Conservation (phyloP, 441 rosid genomes). For the Populus hybrid region DNA sequence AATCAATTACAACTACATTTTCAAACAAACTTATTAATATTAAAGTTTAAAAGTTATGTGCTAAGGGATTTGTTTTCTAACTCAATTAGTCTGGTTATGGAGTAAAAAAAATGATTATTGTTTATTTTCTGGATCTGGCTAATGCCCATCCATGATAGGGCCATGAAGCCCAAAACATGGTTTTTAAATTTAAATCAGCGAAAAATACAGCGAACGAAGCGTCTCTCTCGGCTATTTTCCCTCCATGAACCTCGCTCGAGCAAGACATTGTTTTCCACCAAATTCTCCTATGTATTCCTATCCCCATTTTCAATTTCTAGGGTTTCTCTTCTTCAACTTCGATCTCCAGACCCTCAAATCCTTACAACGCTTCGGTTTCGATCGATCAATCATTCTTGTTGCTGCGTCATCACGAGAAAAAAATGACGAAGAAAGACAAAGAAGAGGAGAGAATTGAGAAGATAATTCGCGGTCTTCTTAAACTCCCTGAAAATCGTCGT, state of each 20-base stretch:
- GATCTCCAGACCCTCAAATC: too few relatives aligned
- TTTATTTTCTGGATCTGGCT: background rate
- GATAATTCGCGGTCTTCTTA: conserved; percentile 63
- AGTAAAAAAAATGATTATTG: conserved; percentile 26
- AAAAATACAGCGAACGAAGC: conserved; percentile 17
- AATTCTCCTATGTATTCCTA: background rate
- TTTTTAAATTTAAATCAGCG: background rate
- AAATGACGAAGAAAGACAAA: conserved; percentile 54
- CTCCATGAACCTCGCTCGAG: conserved; percentile 16
- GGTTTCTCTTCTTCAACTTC: conserved; percentile 4
- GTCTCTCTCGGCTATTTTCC: conserved; percentile 44
- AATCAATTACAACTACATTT: too few relatives aligned
- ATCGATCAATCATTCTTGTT: background rate
- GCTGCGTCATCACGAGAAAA: background rate
- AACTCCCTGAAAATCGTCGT: conserved; percentile 73
- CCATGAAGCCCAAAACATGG: background rate
- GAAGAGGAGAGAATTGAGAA: conserved; percentile 72
- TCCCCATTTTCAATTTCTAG: background rate
- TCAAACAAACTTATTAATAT: too few relatives aligned
- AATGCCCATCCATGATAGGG: too few relatives aligned
- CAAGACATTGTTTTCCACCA: background rate
- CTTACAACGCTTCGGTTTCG: background rate
- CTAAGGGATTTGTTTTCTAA: too few relatives aligned
- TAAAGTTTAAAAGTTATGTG: too few relatives aligned
- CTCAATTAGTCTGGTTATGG: too few relatives aligned